A percentile compares a stretch with the other conserved stretches of the same genome.
phyloP scores from a whole-genome alignment of 257 asterid species.

The Nicotiana noctiflora region DNA sequence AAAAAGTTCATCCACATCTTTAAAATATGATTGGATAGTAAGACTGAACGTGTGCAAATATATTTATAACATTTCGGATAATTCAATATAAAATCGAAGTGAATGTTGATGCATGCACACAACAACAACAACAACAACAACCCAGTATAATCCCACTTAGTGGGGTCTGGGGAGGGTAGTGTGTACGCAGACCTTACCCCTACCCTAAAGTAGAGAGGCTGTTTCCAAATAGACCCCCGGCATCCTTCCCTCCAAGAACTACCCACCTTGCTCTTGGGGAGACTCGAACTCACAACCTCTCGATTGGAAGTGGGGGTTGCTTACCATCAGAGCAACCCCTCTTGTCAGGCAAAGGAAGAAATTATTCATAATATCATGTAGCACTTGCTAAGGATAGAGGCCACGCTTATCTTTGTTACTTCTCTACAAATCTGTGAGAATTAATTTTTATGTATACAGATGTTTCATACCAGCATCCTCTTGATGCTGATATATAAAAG shows the following conservation, averaged over 20 bases:
- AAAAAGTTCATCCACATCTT: not conserved
- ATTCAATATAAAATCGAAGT: not conserved
- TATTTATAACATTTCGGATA: not conserved
- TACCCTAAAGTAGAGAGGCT: no score
- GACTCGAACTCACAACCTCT: no score
- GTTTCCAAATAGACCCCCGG: no score
- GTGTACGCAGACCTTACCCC: no score
- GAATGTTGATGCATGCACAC: not conserved
- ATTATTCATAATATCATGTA: not conserved
- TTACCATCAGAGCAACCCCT: no score
- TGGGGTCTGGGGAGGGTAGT: no score
- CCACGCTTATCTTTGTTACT: not conserved
- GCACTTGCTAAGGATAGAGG: not conserved
- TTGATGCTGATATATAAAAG: not conserved
- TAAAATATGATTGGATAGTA: constrained; percentile 9
- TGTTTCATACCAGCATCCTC: constrained; percentile 1
- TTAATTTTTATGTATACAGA: not conserved
- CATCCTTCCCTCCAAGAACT: no score
- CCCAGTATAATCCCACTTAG: no score
- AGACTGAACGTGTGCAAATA: not conserved
- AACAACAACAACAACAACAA: no score
- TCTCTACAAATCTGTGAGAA: not conserved
- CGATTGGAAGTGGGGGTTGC: no score
- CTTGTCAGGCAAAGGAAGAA: not conserved
- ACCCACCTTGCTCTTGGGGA: no score